Percentiles rank a stretch among this genome's conserved stretches.
These are phyloP conservation scores for Trifolium repens DNA, from an alignment of 306 rosid genomes.

Conservation along the genomic window DNA sequence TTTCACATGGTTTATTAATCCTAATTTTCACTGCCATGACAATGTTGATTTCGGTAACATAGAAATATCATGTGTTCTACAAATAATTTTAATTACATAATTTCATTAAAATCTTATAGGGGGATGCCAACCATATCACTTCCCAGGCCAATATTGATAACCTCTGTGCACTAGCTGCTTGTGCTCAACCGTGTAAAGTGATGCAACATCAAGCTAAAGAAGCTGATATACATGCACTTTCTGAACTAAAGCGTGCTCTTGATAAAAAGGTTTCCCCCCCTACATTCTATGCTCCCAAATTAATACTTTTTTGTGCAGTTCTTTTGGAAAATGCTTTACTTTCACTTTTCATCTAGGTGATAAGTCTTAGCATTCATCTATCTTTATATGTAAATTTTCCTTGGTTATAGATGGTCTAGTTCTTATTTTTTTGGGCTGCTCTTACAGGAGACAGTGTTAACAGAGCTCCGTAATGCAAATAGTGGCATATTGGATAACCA, in stretches of 20 bases:
- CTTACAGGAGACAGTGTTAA: conserved; percentile 62
- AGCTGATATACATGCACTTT: conserved; percentile 69
- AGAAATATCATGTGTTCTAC: background rate
- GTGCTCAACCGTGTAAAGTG: conserved; percentile 49
- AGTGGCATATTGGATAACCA: conserved; percentile 60
- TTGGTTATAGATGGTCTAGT: conserved; percentile 6
- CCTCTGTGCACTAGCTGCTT: conserved; percentile 44
- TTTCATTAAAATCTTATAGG: conserved; percentile 46
- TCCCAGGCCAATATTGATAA: conserved; percentile 51
- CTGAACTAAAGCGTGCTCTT: conserved; percentile 63
- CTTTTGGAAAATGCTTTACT: conserved; percentile 24
- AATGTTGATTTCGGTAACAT: conserved; percentile 18
- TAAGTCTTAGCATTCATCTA: conserved; percentile 18
- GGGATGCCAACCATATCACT: conserved; percentile 35
- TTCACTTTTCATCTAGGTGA: conserved; percentile 26
- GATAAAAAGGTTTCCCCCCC: conserved; percentile 70
- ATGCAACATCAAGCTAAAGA: conserved; percentile 69
- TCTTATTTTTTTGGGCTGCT: conserved; percentile 24
- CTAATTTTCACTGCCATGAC: conserved; percentile 24
- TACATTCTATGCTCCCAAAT: conserved; percentile 21
- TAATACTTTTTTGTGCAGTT: conserved; percentile 21
- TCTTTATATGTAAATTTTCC: conserved; percentile 21
- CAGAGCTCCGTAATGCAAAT: conserved; percentile 67
- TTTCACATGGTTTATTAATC: conserved; percentile 26
- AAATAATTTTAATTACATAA: conserved; percentile 14